Percentiles rank a stretch among this genome's conserved stretches.
Evolutionary conservation across 108 stramenopile species (phyloP).

Genomic region (Nitzschia inconspicua): DNA sequence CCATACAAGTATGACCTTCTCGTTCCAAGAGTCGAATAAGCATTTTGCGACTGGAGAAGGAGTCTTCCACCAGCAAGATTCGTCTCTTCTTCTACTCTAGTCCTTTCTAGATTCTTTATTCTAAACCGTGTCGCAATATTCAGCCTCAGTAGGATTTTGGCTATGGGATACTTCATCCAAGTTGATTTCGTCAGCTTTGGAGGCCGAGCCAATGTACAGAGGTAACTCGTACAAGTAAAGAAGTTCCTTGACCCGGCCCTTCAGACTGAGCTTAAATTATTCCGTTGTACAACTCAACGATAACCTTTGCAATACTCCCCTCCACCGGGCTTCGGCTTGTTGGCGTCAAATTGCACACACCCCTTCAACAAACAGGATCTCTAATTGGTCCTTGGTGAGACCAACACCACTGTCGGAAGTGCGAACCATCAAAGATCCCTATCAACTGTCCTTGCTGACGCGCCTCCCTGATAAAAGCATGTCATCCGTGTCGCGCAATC

Average conservation of each 20-base stretch:
- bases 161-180: not conserved
- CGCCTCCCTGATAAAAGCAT: no score
- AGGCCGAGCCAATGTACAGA: not conserved
- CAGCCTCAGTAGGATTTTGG: not conserved
- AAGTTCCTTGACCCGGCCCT: slow-evolving; percentile 23
- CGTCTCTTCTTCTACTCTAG: not conserved
- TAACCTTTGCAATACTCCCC: slow-evolving; percentile 40
- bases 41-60: slow-evolving; percentile 30
- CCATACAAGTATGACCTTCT: slow-evolving; percentile 24
- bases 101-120: not conserved
- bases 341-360: slow-evolving; percentile 55
- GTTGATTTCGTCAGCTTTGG: not conserved
- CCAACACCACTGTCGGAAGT: slow-evolving; percentile 55
- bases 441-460: no score
- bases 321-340: slow-evolving; percentile 43
- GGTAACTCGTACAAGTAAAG: slow-evolving; percentile 27
- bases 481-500: no score
- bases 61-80: slow-evolving; percentile 30
- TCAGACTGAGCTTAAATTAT: slow-evolving; percentile 21
- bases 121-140: not conserved
- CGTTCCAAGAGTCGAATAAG: slow-evolving; percentile 19
- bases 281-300: slow-evolving; percentile 36
- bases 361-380: slow-evolving; percentile 34
- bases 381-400: slow-evolving; percentile 28
- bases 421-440: no score